A percentile compares a stretch with the other conserved stretches of the same genome.
phyloP scores from a whole-genome alignment of 192 early-diverging fungal genomes.

The Borealophlyctis nickersoniae region DNA sequence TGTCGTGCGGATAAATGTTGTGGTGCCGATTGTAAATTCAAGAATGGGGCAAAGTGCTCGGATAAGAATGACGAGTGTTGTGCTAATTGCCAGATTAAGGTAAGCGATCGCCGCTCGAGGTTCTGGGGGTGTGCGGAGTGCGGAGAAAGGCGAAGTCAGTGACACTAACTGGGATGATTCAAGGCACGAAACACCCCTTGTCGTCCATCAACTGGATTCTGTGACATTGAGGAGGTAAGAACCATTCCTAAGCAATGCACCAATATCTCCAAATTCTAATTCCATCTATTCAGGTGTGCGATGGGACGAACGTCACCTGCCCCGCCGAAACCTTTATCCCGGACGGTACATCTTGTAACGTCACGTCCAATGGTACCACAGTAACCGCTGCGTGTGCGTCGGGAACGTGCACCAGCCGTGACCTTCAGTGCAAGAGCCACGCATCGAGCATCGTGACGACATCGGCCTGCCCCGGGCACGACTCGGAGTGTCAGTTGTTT shows the following conservation, averaged over 20 bases:
- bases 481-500: constrained; percentile 30
- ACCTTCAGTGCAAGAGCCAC: constrained; percentile 37
- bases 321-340: constrained; percentile 62
- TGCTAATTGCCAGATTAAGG: constrained; percentile 58
- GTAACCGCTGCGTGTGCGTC: constrained; percentile 36
- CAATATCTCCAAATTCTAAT: neutral
- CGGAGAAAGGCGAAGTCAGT: too few species aligned
- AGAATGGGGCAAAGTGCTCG: constrained; percentile 70
- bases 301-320: constrained; percentile 67
- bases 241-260: neutral
- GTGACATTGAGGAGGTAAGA: constrained; percentile 70
- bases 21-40: constrained; percentile 77
- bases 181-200: neutral
- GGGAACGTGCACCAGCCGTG: constrained; percentile 43
- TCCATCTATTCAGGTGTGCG: constrained; percentile 57
- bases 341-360: constrained; percentile 66
- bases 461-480: constrained; percentile 31
- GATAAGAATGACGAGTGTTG: constrained; percentile 86
- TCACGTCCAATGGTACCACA: neutral
- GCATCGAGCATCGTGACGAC: constrained; percentile 21
- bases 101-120: constrained; percentile 5
- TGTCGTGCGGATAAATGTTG: constrained; percentile 83
- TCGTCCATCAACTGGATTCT: constrained; percentile 63
- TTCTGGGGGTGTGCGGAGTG: too few species aligned
- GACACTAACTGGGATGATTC: constrained; percentile 1